Evolutionary conservation across 2,329 filamentous ascomycete species (phyloP), one percentile per base, ranked within the genome.

Genomic region (Amesomyces nigricolor): DNA sequence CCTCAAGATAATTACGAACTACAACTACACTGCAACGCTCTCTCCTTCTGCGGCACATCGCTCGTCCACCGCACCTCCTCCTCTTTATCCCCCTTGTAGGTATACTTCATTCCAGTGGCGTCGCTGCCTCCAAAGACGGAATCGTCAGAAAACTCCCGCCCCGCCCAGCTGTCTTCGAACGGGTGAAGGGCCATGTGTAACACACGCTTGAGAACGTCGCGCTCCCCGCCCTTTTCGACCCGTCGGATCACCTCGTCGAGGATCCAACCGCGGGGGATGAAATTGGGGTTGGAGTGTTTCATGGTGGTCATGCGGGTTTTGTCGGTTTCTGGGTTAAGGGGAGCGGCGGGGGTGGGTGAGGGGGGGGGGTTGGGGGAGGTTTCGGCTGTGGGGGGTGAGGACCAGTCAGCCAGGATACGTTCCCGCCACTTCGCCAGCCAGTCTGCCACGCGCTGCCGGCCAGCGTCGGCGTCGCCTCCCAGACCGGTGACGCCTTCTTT

Each of bases 11-110:
- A 46, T 62, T 76, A 95, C 22, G 92, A 96, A 69, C 90, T 96
- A 72, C 94, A 99, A 68, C 89, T 95, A 70, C 94, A 97, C 75
- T 96, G 92, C 81, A 96, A 84, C 35, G 88, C 88, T 62, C 89
- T 81, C 71, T 85, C 83, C 45, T 78, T 78, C 67, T 80, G 83
- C 0, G 92, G 92, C 53, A 95, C 89, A 72, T 96, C 91, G 2
- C 88, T 87, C 63, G 86, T 89, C 76, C 89, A 95, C 60, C 91
- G 78, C 63, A 85, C 78, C 70, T 96, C 92, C 67, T 96, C 89
- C 14, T 83, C 82, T 51, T 73, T 74, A 61, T 94, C 76, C 54
- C 82, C 80, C 56, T 75, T 62, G 75, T 80, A 76, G 8, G 19
- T 29, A 11, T 19, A 26, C 6, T 26, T 44, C 3, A n/a, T 10